These are phyloP conservation scores for Bassia scoparia DNA, from an alignment of 148 eudicot species.

Conservation along the genomic window DNA sequence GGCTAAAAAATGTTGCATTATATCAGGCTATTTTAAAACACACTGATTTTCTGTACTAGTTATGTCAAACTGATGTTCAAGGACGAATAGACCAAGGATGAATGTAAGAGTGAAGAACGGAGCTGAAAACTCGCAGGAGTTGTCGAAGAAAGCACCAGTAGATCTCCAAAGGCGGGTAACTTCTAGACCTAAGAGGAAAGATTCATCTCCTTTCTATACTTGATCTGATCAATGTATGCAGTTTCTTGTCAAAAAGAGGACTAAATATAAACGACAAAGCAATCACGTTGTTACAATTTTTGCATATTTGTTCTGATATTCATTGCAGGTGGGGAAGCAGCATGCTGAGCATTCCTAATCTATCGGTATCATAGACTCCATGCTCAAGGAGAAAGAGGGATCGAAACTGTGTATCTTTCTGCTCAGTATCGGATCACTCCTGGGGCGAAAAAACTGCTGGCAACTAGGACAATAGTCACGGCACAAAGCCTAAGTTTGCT, in stretches of 20 bases:
- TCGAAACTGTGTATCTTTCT: conserved; percentile 22
- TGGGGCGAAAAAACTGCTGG: too few species aligned
- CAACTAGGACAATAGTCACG: neutral
- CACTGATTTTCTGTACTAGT: conserved; percentile 24
- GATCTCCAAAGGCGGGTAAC: conserved; percentile 15
- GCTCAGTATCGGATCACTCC: conserved; percentile 37
- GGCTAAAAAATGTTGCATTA: neutral
- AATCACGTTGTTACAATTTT: neutral
- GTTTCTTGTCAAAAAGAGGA: neutral
- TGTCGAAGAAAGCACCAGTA: conserved; percentile 18
- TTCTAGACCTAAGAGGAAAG: conserved; percentile 24
- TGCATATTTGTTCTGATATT: conserved; percentile 15
- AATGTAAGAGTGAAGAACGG: conserved; percentile 20
- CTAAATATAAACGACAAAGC: neutral
- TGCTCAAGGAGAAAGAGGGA: conserved; percentile 35
- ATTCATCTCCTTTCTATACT: conserved; percentile 32
- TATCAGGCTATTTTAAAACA: neutral
- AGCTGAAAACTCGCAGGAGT: conserved; percentile 18
- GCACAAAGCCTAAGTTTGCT: conserved; percentile 20
- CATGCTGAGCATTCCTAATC: conserved; percentile 27
- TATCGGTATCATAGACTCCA: conserved; percentile 34
- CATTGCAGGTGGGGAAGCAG: conserved; percentile 35
- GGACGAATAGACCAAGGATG: conserved; percentile 23
- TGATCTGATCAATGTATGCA: conserved; percentile 36
- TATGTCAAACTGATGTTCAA: conserved; percentile 21